Evolutionary conservation across 371 early-diverging fungal genomes (phyloP), one percentile per base, ranked within the genome.

Genomic region (Syncephalastrum contaminatum): DNA sequence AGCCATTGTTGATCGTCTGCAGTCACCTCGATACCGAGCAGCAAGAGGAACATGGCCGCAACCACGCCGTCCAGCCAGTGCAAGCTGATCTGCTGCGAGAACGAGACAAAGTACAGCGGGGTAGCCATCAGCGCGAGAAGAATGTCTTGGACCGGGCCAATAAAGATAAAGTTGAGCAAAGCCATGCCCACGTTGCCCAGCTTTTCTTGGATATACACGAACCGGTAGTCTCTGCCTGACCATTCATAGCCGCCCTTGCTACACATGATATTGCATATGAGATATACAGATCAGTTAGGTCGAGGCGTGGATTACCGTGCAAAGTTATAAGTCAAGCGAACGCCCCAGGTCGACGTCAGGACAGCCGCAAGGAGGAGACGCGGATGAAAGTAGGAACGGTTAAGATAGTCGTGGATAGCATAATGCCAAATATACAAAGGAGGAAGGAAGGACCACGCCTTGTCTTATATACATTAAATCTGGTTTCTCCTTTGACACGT

Each of bases 1-100:
- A 52, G 61, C 73, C 83, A 94, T 62, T 93, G 91, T 57, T 96
- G 95, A 41, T 90, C 63, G 69, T 96, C 96, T 0, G 95, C 92
- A 6, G 85, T 55, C 0, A 72, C 75, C 67, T 95, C 95, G 20
- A 80, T 42, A 0, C 57, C 44, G 20, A 90, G 62, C 14, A 83
- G 69, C 0, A 49, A 46, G 4, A 86, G 40, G 60, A 83, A 86
- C 2, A 54, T 58, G 2, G 72, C 54, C 0, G 83, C 81, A 19
- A 73, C 25, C 15, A 64, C 64, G 10, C 36, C 36, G 63, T 93
- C 90, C 39, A 80, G 25, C 24, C 18, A 27, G 39, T 67, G 64
- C n/a, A 73, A 51, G 41, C 50, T 15, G 3, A 43, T 53, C 5
- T 52, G 43, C 30, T 48, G 18, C 22, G 64, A 42, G 46, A 19